Evolutionary conservation across 2,329 filamentous ascomycete genomes (phyloP), one percentile per base, ranked within the genome.

Genomic region (Lasiodiplodia theobromae): DNA sequence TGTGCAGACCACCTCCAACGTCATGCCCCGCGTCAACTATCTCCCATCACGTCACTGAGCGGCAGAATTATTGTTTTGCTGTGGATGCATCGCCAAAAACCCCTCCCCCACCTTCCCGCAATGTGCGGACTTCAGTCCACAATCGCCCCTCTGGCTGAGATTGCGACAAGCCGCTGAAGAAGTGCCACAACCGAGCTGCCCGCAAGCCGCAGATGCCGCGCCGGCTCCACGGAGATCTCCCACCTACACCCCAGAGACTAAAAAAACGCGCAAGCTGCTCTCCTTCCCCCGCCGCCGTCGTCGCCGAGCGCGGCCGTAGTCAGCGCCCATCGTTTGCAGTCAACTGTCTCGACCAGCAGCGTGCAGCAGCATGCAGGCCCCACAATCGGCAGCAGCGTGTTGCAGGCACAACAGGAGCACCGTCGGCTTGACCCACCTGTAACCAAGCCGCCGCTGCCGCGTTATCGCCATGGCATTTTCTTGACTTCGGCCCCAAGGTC

Each of bases 141-240:
- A 16, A 34, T 57, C 57, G n/a, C 58, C 44, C 58, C 44, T 34
- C 58, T 11, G 8, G 12, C 44, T 28, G 40, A 51, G 18, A 49
- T 23, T n/a, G 58, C 44, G 60, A 63, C 58, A 63, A 63, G 44
- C 31, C 40, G 40, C 28, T 63, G 58, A 64, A 64, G 60, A 64
- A 64, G 38, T 64, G 60, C 60, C 60, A 64, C 60, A 64, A 18
- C 60, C 58, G 58, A 49, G 58, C 28, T 63, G 58, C 58, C 54
- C 60, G 60, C 47, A n/a, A 52, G 60, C 60, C 60, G 47, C 44
- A 52, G 60, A 64, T 64, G 60, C 60, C 60, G 60, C 60, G 60
- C 60, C 60, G 60, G 60, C 60, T 64, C 60, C 60, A 64, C 60
- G 60, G 47, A 49, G 60, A 64, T 64, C 60, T 52, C 47, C 31